Conservation (phyloP, 1,139 yeast species). For the Scheffersomyces titani region DNA sequence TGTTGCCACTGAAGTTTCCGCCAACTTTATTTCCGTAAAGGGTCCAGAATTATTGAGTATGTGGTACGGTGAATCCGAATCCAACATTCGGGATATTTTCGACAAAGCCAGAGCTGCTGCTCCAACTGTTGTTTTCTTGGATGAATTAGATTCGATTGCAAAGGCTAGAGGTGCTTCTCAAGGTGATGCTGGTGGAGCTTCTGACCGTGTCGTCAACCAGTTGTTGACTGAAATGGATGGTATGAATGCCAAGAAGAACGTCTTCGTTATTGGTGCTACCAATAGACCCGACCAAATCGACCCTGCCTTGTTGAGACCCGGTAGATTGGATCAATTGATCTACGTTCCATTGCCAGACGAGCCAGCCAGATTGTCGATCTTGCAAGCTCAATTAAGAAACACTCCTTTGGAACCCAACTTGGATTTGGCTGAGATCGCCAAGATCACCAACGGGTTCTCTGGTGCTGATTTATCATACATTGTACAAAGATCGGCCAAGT, state of each 20-base stretch:
- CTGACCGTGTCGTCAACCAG: constrained; percentile 98
- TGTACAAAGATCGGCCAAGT: constrained; percentile 97
- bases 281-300: constrained; percentile 99
- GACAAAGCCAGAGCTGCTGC: constrained; percentile 99
- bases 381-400: constrained; percentile 95
- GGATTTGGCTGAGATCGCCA: constrained; percentile 84
- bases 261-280: constrained; percentile 98
- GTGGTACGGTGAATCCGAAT: constrained; percentile 99
- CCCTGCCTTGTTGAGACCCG: constrained; percentile 98
- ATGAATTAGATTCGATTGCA: constrained; percentile 97
- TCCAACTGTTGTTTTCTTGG: constrained; percentile 95
- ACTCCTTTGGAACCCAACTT: constrained; percentile 98
- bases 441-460: constrained; percentile 92
- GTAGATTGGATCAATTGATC: constrained; percentile 97
- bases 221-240: constrained; percentile 99
- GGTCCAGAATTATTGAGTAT: constrained; percentile 97
- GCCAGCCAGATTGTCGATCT: constrained; percentile 86
- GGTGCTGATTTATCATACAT: constrained; percentile 99
- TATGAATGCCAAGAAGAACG: constrained; percentile 99
- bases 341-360: constrained; percentile 99
- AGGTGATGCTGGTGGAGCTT: constrained; percentile 98
- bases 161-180: constrained; percentile 91
- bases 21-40: constrained; percentile 93
- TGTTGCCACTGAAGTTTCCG: constrained; percentile 96
- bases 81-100: constrained; percentile 94